Percentiles rank a stretch among this genome's conserved stretches.
These are phyloP conservation scores for Ceratobasidium sp. DNA, from an alignment of 1,284 basidiomycete species.

Conservation along the genomic window DNA sequence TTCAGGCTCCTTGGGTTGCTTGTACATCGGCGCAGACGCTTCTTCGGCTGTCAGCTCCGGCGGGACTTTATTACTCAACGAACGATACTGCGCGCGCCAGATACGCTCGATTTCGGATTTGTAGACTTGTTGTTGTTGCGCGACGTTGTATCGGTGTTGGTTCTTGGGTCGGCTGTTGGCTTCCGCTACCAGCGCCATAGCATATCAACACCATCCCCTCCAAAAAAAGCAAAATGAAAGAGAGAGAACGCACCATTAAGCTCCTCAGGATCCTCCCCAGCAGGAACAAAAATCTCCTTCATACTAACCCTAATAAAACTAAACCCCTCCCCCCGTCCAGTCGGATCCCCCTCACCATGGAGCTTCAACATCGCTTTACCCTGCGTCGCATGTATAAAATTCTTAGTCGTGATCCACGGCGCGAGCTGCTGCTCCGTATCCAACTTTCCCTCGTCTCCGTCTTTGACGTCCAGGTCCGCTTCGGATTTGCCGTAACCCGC, in stretches of 20 bases:
- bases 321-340: constrained; percentile 95
- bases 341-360: constrained; percentile 97
- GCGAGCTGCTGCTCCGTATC: constrained; percentile 97
- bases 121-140: constrained; percentile 97
- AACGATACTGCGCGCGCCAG: constrained; percentile 92
- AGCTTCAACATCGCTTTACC: constrained; percentile 97
- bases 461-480: constrained; percentile 70
- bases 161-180: constrained; percentile 85
- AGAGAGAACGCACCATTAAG: constrained; percentile 73
- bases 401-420: constrained; percentile 99
- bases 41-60: constrained; percentile 85
- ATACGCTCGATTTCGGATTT: constrained; percentile 97
- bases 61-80: constrained; percentile 86
- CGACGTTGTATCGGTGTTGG: constrained; percentile 93
- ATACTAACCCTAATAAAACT: constrained; percentile 97
- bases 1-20: constrained; percentile 30
- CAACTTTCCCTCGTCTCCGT: constrained; percentile 87
- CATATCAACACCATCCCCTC: neutral
- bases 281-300: constrained; percentile 98
- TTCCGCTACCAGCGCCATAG: constrained; percentile 70
- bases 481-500: constrained; percentile 93
- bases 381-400: constrained; percentile 95
- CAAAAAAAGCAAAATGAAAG: constrained; percentile 30
- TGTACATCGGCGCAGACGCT: constrained; percentile 62
- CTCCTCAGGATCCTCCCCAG: constrained; percentile 94